Evolutionary conservation across 495 filamentous ascomycete species (phyloP).

Genomic region (Trichoderma orchidacearum): DNA sequence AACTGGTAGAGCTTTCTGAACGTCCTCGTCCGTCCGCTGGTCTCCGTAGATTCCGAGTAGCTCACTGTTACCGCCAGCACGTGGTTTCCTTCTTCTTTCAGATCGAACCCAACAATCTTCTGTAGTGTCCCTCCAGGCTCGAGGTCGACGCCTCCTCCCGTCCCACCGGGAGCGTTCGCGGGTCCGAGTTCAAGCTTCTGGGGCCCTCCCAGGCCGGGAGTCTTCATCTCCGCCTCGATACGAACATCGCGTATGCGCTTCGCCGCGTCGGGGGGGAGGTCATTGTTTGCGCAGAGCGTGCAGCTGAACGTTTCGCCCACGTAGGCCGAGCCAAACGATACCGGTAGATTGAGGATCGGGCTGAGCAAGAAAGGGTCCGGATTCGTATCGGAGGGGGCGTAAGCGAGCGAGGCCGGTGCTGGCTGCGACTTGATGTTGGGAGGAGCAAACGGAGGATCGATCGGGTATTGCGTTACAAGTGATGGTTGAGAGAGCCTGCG

Average conservation of each 20-base stretch:
- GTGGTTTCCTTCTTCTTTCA: slow-evolving; percentile 90
- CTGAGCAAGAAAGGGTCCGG: slow-evolving; percentile 32
- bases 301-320: slow-evolving; percentile 93
- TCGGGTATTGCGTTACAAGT: slow-evolving; percentile 36
- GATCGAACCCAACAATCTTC: slow-evolving; percentile 69
- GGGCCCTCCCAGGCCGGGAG: slow-evolving; percentile 36
- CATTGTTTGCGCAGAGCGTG: slow-evolving; percentile 89
- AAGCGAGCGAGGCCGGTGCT: slow-evolving; percentile 32
- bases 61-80: slow-evolving; percentile 88
- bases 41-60: slow-evolving; percentile 59
- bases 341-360: slow-evolving; percentile 71
- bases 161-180: slow-evolving; percentile 5
- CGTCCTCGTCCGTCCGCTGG: slow-evolving; percentile 60
- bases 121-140: slow-evolving; percentile 60
- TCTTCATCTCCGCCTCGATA: slow-evolving; percentile 90
- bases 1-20: slow-evolving; percentile 98
- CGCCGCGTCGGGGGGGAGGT: slow-evolving; percentile 21
- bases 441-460: slow-evolving; percentile 16
- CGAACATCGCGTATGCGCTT: slow-evolving; percentile 58
- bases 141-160: slow-evolving; percentile 34
- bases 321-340: slow-evolving; percentile 85
- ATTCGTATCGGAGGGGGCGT: slow-evolving; percentile 18
- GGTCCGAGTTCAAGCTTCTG: slow-evolving; percentile 13
- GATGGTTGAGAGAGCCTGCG: slow-evolving; percentile 34
- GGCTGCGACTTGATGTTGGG: slow-evolving; percentile 14